phyloP scores from a whole-genome alignment of 2,329 filamentous ascomycete genomes.

The Colletotrichum musicola region DNA sequence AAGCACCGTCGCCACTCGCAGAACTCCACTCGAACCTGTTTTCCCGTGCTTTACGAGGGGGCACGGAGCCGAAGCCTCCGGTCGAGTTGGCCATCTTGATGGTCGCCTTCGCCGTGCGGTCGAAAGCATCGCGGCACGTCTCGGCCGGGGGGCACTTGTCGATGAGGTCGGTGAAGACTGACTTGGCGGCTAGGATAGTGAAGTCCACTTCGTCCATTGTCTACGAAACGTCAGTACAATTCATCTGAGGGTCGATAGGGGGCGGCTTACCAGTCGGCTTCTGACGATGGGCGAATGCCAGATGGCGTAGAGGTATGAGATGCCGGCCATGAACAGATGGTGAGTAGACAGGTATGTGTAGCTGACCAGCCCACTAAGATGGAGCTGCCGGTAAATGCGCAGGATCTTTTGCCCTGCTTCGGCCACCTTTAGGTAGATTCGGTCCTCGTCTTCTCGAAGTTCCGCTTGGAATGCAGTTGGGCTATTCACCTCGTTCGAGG shows the following conservation, averaged over 20 bases:
- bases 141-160: constrained; percentile 96
- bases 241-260: not conserved
- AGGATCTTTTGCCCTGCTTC: constrained; percentile 95
- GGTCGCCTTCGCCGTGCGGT: constrained; percentile 93
- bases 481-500: constrained; percentile 73
- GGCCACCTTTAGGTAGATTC: constrained; percentile 93
- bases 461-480: constrained; percentile 73
- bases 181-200: constrained; percentile 92
- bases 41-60: constrained; percentile 33
- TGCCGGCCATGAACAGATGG: constrained; percentile 96
- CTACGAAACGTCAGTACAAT: constrained; percentile 53
- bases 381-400: constrained; percentile 89
- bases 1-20: constrained; percentile 43
- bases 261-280: constrained; percentile 80
- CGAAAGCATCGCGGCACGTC: constrained; percentile 93
- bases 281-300: constrained; percentile 95
- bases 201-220: constrained; percentile 98
- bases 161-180: constrained; percentile 90
- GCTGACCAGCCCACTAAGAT: constrained; percentile 89
- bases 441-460: constrained; percentile 84
- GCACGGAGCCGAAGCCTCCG: constrained; percentile 76
- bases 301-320: constrained; percentile 96
- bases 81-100: constrained; percentile 94
- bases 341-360: constrained; percentile 97
- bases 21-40: constrained; percentile 47